Percentiles rank a stretch among this genome's conserved stretches.
phyloP scores from a whole-genome alignment of 108 stramenopile genomes.

The Epithemia pelagica region DNA sequence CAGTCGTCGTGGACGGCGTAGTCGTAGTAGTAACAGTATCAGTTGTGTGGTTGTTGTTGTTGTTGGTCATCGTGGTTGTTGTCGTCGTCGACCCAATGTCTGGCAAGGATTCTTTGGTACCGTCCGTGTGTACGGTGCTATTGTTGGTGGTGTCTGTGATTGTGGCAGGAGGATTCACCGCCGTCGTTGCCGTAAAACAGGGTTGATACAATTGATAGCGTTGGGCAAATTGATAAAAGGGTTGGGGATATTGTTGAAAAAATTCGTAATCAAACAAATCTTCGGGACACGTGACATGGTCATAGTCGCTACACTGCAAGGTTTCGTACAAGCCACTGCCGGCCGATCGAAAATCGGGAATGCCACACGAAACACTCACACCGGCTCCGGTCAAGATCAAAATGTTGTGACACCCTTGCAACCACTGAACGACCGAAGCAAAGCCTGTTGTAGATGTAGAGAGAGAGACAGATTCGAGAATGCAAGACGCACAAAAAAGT shows the following conservation, averaged over 20 bases:
- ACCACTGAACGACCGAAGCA: constrained; percentile 7
- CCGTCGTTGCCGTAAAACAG: constrained; percentile 11
- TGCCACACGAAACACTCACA: constrained; percentile 71
- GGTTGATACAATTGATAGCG: constrained; percentile 34
- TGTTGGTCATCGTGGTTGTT: background rate
- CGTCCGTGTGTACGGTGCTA: too few relatives aligned
- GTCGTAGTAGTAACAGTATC: background rate
- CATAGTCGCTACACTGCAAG: constrained; percentile 27
- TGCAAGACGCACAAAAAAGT: too few relatives aligned
- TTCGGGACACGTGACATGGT: constrained; percentile 51
- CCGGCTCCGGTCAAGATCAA: constrained; percentile 77
- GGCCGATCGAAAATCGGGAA: constrained; percentile 79
- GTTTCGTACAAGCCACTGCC: constrained; percentile 60
- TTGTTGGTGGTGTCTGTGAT: background rate
- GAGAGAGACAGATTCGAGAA: too few relatives aligned
- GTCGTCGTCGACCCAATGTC: background rate
- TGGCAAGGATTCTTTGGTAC: background rate
- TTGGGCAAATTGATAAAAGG: constrained; percentile 62
- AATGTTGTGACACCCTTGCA: constrained; percentile 53
- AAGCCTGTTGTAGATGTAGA: background rate
- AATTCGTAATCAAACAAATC: constrained; percentile 77
- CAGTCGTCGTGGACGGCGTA: background rate
- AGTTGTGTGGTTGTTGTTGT: constrained; percentile 12
- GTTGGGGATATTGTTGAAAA: constrained; percentile 64
- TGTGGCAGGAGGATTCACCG: too few relatives aligned